Conservation (phyloP, 306 rosid species). For the Casuarina glauca region DNA sequence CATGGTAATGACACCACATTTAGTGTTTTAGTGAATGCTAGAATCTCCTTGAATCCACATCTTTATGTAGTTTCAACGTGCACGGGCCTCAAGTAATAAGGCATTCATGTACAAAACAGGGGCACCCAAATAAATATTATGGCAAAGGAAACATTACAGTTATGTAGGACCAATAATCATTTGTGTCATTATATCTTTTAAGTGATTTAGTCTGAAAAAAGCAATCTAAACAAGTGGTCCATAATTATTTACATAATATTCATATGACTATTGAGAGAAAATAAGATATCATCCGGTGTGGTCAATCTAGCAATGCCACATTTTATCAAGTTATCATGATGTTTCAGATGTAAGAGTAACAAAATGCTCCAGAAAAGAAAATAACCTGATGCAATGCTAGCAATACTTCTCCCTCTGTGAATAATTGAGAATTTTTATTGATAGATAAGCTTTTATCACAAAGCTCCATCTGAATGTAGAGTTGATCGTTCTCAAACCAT, state of each 20-base stretch:
- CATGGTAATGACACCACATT: not conserved
- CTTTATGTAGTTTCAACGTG: not conserved
- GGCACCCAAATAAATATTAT: not conserved
- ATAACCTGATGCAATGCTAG: slow-evolving; percentile 67
- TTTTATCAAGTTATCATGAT: not conserved
- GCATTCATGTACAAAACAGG: not conserved
- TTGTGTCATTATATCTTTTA: not conserved
- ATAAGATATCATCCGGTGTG: no score
- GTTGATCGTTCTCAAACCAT: slow-evolving; percentile 87
- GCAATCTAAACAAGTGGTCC: not conserved
- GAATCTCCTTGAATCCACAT: not conserved
- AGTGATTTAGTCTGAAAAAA: not conserved
- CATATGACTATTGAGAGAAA: not conserved
- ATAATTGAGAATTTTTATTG: slow-evolving; percentile 27
- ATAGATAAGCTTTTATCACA: slow-evolving; percentile 79
- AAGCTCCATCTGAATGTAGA: slow-evolving; percentile 91
- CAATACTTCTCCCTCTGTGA: slow-evolving; percentile 57
- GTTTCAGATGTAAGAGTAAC: slow-evolving; percentile 1
- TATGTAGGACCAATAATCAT: not conserved
- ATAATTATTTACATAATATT: no score
- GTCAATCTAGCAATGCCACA: slow-evolving; percentile 7
- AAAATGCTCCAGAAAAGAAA: not conserved
- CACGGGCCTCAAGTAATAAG: not conserved
- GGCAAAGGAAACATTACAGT: not conserved
- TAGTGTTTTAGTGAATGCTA: not conserved